Evolutionary conservation across 2,329 filamentous ascomycete species (phyloP).

Genomic region (Lecanosticta acicola): DNA sequence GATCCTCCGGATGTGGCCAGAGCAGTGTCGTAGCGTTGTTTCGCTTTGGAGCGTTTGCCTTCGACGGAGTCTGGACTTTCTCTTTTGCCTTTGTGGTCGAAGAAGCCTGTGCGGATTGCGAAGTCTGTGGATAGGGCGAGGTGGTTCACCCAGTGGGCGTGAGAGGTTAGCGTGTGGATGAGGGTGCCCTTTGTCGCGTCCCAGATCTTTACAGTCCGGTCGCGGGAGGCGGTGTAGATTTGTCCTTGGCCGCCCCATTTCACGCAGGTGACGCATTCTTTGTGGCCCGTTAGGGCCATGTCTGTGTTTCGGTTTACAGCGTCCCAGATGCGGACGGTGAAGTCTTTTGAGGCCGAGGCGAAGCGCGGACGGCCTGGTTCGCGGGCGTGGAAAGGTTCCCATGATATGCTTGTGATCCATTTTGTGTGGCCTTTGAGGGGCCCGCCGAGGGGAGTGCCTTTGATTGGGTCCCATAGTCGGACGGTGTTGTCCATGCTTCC

Average conservation of each 20-base stretch:
- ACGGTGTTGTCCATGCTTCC: conserved; percentile 91
- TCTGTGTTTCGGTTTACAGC: conserved; percentile 72
- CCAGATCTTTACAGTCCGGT: conserved; percentile 92
- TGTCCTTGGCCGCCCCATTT: conserved; percentile 87
- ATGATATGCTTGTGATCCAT: conserved; percentile 80
- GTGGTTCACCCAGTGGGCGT: conserved; percentile 95
- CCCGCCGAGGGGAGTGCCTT: conserved; percentile 66
- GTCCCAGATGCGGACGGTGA: conserved; percentile 81
- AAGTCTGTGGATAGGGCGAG: conserved; percentile 90
- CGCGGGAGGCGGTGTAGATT: conserved; percentile 80
- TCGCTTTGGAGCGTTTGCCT: conserved; percentile 68
- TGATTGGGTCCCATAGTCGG: conserved; percentile 81
- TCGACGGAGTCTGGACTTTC: conserved; percentile 63
- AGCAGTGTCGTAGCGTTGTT: conserved; percentile 77
- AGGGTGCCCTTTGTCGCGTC: conserved; percentile 72
- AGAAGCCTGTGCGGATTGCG: conserved; percentile 76
- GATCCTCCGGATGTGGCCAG: conserved; percentile 57
- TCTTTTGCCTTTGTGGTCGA: conserved; percentile 67
- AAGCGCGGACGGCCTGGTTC: conserved; percentile 66
- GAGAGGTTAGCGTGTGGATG: conserved; percentile 69
- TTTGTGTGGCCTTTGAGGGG: conserved; percentile 80
- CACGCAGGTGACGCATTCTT: conserved; percentile 81
- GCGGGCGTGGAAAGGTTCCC: conserved; percentile 91
- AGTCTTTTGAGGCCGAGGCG: conserved; percentile 84
- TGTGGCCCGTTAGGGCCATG: conserved; percentile 80